phyloP scores from a whole-genome alignment of 202 grass and related monocot genomes.

The Panicum hallii region DNA sequence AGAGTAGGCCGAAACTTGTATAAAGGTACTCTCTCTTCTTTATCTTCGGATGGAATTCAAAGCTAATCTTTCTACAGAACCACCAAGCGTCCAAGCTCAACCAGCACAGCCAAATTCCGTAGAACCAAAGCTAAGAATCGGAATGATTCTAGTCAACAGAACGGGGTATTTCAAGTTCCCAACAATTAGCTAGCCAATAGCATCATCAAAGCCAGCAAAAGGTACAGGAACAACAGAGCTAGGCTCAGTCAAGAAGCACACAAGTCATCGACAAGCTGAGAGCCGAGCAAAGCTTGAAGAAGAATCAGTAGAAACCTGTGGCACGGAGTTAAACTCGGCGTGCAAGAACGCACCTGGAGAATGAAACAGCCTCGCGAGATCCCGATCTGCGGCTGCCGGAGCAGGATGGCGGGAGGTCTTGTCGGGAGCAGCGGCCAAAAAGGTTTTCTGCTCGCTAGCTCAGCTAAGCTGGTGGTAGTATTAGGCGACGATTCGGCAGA shows the following conservation, averaged over 20 bases:
- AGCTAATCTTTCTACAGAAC: not conserved
- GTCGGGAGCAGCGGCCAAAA: slow-evolving; percentile 48
- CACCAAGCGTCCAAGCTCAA: not conserved
- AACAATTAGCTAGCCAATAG: not conserved
- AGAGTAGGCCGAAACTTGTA: not conserved
- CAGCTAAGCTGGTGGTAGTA: slow-evolving; percentile 20
- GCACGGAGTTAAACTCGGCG: not conserved
- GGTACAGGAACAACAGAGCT: not conserved
- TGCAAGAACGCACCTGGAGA: slow-evolving; percentile 34
- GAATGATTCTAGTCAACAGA: not conserved
- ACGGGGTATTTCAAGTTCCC: not conserved
- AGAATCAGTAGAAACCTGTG: not conserved
- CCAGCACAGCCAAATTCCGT: not conserved
- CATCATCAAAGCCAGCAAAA: not conserved
- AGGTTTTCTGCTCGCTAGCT: slow-evolving; percentile 18
- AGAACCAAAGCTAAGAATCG: not conserved
- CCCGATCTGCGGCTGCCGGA: slow-evolving; percentile 43
- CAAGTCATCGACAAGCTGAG: not conserved
- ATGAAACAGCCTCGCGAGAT: slow-evolving; percentile 34
- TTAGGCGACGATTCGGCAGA: slow-evolving; percentile 26
- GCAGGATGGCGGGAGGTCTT: slow-evolving; percentile 11
- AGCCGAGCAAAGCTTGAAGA: not conserved
- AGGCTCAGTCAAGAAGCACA: not conserved
- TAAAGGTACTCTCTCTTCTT: not conserved
- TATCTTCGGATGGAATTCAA: not conserved